Evolutionary conservation across 345 rosid genomes (phyloP).

Genomic region (Populus davidiana): DNA sequence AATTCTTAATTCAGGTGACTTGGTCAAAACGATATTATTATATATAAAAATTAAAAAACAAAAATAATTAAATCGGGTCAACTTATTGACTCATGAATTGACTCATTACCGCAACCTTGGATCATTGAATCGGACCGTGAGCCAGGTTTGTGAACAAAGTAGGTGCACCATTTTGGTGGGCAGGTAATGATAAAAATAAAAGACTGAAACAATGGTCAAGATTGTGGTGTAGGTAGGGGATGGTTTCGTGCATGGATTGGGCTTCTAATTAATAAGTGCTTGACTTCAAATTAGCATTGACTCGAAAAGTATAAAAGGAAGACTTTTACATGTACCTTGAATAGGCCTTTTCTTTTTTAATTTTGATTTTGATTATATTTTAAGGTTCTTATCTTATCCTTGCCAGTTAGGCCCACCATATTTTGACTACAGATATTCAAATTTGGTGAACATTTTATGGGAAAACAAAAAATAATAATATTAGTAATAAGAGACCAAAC

Average conservation of each 20-base stretch:
- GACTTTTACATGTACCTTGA: background rate
- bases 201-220: background rate
- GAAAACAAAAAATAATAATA: no score
- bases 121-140: no score
- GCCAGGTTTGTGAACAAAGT: no score
- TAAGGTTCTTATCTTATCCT: background rate
- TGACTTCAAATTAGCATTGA: background rate
- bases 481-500: no score
- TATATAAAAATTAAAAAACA: fast-evolving
- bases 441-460: background rate
- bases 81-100: no score
- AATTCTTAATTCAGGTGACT: no score
- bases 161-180: fast-evolving
- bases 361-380: background rate
- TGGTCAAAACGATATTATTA: no score
- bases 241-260: background rate
- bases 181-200: background rate
- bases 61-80: no score
- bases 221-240: background rate
- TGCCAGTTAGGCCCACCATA: background rate
- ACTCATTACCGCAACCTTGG: no score
- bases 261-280: background rate
- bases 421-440: no score
- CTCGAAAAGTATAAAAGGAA: background rate
- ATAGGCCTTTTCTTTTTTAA: no score